These are phyloP conservation scores for Gossypium trilobum DNA, from an alignment of 441 rosid species.

Conservation along the genomic window DNA sequence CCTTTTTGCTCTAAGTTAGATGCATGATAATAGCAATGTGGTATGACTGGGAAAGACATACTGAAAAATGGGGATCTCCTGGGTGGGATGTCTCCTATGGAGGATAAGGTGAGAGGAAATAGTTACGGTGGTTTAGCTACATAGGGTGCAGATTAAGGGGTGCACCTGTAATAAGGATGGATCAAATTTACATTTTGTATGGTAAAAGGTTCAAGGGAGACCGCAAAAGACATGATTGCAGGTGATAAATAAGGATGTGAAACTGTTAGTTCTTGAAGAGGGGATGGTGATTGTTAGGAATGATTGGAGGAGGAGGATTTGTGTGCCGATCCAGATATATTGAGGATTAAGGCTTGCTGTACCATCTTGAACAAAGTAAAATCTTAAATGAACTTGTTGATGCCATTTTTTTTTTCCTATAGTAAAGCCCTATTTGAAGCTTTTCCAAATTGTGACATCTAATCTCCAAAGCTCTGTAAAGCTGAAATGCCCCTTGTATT, in stretches of 20 bases:
- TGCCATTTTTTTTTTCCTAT: not conserved
- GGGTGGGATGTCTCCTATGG: not conserved
- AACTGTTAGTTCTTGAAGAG: not conserved
- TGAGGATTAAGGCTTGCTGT: not conserved
- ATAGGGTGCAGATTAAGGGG: not conserved
- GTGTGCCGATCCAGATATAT: not conserved
- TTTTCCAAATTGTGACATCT: too few relatives aligned
- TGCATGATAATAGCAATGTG: not conserved
- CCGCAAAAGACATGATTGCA: not conserved
- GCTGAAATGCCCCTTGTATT: not conserved
- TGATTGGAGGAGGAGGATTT: not conserved
- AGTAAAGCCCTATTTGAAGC: too few relatives aligned
- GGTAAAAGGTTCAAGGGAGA: not conserved
- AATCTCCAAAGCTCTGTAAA: too few relatives aligned
- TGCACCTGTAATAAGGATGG: not conserved
- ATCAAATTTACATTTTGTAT: not conserved
- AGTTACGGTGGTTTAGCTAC: not conserved
- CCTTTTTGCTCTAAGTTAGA: not conserved
- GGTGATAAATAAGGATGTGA: not conserved
- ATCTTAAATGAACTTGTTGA: not conserved
- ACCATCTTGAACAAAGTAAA: not conserved
- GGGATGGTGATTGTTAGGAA: not conserved
- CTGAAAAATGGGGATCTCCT: not conserved
- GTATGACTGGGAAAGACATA: not conserved
- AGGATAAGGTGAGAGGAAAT: not conserved